Percentiles rank a stretch among this genome's conserved stretches.
Evolutionary conservation across 148 eudicot species (phyloP).

Genomic region (Camellia japonica): DNA sequence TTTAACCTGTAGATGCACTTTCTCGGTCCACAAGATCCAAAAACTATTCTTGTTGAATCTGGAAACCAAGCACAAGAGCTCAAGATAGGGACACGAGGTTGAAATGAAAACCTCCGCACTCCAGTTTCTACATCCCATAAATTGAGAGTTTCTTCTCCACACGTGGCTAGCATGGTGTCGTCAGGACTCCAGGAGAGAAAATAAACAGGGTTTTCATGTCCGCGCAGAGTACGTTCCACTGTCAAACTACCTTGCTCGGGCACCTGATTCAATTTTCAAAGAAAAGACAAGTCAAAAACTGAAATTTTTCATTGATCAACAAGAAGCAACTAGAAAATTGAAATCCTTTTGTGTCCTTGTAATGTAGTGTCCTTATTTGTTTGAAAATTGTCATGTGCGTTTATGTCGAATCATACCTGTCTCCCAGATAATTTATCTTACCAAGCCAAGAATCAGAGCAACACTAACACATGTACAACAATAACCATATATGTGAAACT

Average conservation of each 20-base stretch:
- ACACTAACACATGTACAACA: no score
- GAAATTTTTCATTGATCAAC: not conserved
- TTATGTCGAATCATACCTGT: no score
- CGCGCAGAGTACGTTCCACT: not conserved
- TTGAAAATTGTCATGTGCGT: no score
- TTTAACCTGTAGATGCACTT: not conserved
- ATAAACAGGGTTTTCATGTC: not conserved
- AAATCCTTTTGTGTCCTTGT: no score
- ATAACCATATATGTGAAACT: no score
- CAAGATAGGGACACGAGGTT: not conserved
- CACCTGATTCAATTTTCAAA: not conserved
- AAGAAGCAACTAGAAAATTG: no score
- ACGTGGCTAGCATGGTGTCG: not conserved
- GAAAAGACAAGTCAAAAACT: not conserved
- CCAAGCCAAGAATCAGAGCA: not conserved
- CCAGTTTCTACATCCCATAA: not conserved
- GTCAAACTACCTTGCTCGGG: not conserved
- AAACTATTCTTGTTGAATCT: not conserved
- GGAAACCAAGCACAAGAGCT: not conserved
- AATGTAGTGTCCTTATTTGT: no score
- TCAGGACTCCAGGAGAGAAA: not conserved
- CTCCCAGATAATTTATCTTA: no score
- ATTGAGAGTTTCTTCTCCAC: not conserved
- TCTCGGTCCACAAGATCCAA: not conserved
- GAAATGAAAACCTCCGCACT: not conserved